Evolutionary conservation across 2,329 filamentous ascomycete species (phyloP), one percentile per base, ranked within the genome.

Genomic region (Beauveria australis): DNA sequence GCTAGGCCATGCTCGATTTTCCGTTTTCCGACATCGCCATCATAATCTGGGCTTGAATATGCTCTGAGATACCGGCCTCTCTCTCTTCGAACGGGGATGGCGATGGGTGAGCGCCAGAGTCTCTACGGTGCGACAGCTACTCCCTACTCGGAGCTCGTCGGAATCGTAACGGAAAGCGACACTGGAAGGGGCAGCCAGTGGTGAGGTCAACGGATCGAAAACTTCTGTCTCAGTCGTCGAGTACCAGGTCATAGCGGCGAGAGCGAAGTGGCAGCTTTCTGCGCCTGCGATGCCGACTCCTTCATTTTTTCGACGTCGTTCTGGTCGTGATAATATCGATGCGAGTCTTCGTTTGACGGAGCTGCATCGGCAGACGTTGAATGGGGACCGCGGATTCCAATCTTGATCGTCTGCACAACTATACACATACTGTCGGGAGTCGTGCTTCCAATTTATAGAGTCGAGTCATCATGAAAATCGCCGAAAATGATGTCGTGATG

Each of bases 1-100:
- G 61, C 64, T 2, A 69, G 59, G 46, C 68, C 64, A 48, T 63
- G 61, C 28, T 67, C 64, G 16, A 67, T 65, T 1, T 49, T 47
- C 63, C 61, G 65, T n/a, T n/a, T n/a, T n/a, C n/a, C n/a, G 9
- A 30, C 2, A 53, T 65, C 33, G 10, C 55, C 30, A 8, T 40
- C 40, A 67, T 59, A 67, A 18, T 52, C 33, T 44, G 1, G 33
- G 18, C 10, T 24, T 49, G 16, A 28, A 12, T 4, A 14, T 26
- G 3, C 12, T 44, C n/a, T 33, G 46, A 6, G 24, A 24, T 2
- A 52, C 30, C 3, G 37, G 26, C 10, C 18, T 37, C 24, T 52
- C 47, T 14, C 22, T 52, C 47, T 5, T 43, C n/a, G 5, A 47
- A 24, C 2, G n/a, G 16, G n/a, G 19, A 43, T n/a, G 47, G n/a